A percentile compares a stretch with the other conserved stretches of the same genome.
Evolutionary conservation across 176 grass and related monocot species (phyloP).

Genomic region (Carex pumila): DNA sequence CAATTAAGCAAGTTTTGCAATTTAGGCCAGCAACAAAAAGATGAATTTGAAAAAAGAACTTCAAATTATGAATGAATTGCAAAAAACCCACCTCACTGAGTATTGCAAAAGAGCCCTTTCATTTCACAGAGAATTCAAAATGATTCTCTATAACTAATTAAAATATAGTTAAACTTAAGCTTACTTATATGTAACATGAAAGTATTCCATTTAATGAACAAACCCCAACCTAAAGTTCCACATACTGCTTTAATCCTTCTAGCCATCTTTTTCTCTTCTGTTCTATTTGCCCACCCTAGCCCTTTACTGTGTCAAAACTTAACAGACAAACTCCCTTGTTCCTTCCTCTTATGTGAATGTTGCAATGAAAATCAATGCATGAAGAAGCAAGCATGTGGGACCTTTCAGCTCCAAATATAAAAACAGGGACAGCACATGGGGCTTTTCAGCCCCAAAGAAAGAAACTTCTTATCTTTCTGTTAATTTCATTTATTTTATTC

Average conservation of each 20-base stretch:
- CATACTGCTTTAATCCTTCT: not conserved
- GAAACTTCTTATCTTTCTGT: not conserved
- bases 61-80: not conserved
- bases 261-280: not conserved
- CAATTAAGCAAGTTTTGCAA: slow-evolving; percentile 9
- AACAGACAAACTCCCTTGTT: not conserved
- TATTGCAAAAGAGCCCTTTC: not conserved
- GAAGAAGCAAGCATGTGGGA: not conserved
- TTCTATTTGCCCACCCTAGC: not conserved
- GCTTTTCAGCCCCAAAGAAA: not conserved
- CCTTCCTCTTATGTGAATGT: not conserved
- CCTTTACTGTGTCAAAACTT: not conserved
- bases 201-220: not conserved
- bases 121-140: not conserved
- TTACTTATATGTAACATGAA: not conserved
- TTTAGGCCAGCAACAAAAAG: not conserved
- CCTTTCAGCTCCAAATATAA: not conserved
- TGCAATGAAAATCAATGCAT: not conserved
- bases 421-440: not conserved
- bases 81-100: not conserved
- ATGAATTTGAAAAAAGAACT: not conserved
- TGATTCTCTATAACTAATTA: not conserved
- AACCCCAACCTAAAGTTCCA: not conserved
- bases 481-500: not conserved
- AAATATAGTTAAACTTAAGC: not conserved